Base-by-base conservation (phyloP, 2,329 filamentous ascomycete genomes). In the Neonectria hederae region DNA sequence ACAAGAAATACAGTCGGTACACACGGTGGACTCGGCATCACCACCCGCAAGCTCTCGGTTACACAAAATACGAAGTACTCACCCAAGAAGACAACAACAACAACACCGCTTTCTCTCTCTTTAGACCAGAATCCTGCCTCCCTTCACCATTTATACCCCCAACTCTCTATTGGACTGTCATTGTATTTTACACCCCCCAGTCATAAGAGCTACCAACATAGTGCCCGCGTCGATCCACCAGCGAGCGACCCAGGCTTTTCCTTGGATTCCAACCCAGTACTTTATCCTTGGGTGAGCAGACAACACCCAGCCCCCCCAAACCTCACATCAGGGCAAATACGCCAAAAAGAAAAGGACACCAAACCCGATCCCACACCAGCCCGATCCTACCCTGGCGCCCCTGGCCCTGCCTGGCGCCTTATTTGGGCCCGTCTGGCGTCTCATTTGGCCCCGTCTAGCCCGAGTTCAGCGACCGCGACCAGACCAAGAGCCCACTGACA, bases 181-280 rank as follows among this genome's bases (percentile, higher is more conserved):
- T 30, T 62, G 40, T 19, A 43, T 49, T 55, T 32, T 30, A 28
- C 42, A 40, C 49, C 24, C 28, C 21, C 26, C 38, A 38, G 43
- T 32, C 49, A 38, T 40, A 53, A 54, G 51, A 58, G 51, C 55
- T 45, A 60, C 49, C 54, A 32, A 59, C 48, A 46, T 59, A 63
- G 61, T 63, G 55, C 61, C 61, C 49, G 54, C 43, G 61, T 7
- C 42, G 54, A 63, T 63, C 61, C 54, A 59, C 43, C 45, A 45
- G 24, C 28, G 19, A 54, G 17, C 45, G 35, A 45, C 38, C 22
- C 22, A 26, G 54, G 28, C 22, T n/a, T 52, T 52, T 35, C 22
- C n/a, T 42, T 48, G 43, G 43, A 24, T 14, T 26, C 11, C 42
- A 22, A 46, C 43, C 43, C 24, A 46, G 21, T 49, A 53, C 38